These are phyloP conservation scores for Thielaviopsis euricoi DNA, from an alignment of 2,329 filamentous ascomycete species.

Conservation along the genomic window DNA sequence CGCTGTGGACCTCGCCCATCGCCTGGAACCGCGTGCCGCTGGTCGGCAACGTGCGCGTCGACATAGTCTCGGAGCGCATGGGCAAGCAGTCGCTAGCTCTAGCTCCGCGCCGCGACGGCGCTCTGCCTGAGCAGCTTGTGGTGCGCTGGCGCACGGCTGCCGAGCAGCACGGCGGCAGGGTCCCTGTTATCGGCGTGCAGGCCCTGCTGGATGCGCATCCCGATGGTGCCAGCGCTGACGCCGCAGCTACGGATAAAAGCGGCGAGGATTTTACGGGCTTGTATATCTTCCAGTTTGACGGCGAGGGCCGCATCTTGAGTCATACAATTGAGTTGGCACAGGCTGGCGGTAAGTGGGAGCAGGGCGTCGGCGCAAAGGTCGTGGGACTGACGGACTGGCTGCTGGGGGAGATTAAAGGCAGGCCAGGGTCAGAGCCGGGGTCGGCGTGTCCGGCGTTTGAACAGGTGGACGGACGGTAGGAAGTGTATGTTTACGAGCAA, in stretches of 20 bases:
- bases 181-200: background rate
- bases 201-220: background rate
- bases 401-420: constrained; percentile 48
- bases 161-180: constrained; percentile 19
- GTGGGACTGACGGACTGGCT: constrained; percentile 92
- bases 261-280: constrained; percentile 68
- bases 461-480: background rate
- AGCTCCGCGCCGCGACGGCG: constrained; percentile 33
- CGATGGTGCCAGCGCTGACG: constrained; percentile 20
- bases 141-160: constrained; percentile 58
- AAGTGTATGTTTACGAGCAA: background rate
- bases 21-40: constrained; percentile 90
- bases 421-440: constrained; percentile 4
- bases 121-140: constrained; percentile 61
- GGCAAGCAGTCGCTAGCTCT: constrained; percentile 39
- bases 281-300: constrained; percentile 92
- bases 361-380: constrained; percentile 62
- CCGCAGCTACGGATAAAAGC: constrained; percentile 22
- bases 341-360: constrained; percentile 67
- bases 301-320: constrained; percentile 63
- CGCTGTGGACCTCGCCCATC: constrained; percentile 88
- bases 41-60: constrained; percentile 73
- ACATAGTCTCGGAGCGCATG: constrained; percentile 83
- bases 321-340: constrained; percentile 93
- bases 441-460: constrained; percentile 12